Evolutionary conservation across 176 grass and related monocot species (phyloP).

Genomic region (Oryza coarctata): DNA sequence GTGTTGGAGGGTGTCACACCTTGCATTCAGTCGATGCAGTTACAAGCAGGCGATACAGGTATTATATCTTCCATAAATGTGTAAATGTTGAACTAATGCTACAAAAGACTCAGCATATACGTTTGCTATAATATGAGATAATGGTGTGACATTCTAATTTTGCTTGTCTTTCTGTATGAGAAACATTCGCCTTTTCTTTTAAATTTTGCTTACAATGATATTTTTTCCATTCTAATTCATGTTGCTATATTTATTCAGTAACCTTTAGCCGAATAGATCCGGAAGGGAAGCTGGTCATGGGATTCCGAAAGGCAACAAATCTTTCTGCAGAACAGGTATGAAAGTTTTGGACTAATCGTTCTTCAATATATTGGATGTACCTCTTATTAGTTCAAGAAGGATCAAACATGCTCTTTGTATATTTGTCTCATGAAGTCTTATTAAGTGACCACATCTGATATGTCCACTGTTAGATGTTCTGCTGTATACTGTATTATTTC

Average conservation of each 20-base stretch:
- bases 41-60: constrained; percentile 98
- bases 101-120: background rate
- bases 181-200: background rate
- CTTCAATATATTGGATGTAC: background rate
- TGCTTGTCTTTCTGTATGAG: background rate
- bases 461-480: constrained; percentile 1
- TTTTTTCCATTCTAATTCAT: constrained; percentile 8
- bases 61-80: constrained; percentile 25
- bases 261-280: constrained; percentile 96
- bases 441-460: background rate
- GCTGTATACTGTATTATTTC: background rate
- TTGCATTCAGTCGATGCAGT: constrained; percentile 96
- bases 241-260: constrained; percentile 48
- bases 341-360: background rate
- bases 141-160: background rate
- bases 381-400: background rate
- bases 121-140: background rate
- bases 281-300: constrained; percentile 96
- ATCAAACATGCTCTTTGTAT: background rate
- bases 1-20: constrained; percentile 98
- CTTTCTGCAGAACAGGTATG: constrained; percentile 70
- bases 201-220: background rate
- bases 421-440: background rate
- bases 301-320: constrained; percentile 83
- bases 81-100: background rate